A percentile compares a stretch with the other conserved stretches of the same genome.
These are phyloP conservation scores for Candida easanensis DNA, from an alignment of 805 yeast genomes.

Conservation along the genomic window DNA sequence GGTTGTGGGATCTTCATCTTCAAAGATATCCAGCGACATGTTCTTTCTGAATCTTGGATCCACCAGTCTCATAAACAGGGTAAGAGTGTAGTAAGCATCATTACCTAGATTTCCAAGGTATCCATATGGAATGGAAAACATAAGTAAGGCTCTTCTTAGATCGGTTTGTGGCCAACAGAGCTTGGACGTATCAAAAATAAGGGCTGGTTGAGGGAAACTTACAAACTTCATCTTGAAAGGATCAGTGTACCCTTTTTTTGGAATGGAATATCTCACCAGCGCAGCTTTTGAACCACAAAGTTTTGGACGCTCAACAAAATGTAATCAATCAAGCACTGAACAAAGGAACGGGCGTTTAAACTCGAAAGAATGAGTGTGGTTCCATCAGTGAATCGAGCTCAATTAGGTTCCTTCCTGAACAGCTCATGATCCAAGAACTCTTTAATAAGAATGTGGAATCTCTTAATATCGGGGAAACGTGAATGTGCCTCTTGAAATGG, in stretches of 20 bases:
- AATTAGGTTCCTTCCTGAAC: conserved; percentile 53
- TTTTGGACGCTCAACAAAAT: conserved; percentile 42
- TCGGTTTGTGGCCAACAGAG: conserved; percentile 39
- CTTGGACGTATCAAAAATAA: conserved; percentile 50
- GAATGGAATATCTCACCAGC: no score
- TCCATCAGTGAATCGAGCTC: conserved; percentile 47
- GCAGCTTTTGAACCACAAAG: no score
- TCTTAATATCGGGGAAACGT: conserved; percentile 38
- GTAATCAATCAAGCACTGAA: conserved; percentile 42
- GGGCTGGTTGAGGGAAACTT: no score
- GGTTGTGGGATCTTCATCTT: not conserved
- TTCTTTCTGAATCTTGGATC: conserved; percentile 40
- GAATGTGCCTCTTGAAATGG: conserved; percentile 44
- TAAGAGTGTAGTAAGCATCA: conserved; percentile 61
- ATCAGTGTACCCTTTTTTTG: no score
- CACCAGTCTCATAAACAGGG: conserved; percentile 46
- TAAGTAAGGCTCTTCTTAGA: conserved; percentile 42
- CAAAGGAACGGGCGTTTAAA: conserved; percentile 34
- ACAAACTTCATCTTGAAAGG: no score
- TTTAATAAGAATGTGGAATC: conserved; percentile 41
- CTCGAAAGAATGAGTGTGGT: conserved; percentile 40
- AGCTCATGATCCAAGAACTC: conserved; percentile 47
- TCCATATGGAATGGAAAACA: conserved; percentile 52
- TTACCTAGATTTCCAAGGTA: conserved; percentile 69
- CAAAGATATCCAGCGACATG: not conserved